phyloP scores from a whole-genome alignment of 108 stramenopile genomes.

The Bacterosira constricta region DNA sequence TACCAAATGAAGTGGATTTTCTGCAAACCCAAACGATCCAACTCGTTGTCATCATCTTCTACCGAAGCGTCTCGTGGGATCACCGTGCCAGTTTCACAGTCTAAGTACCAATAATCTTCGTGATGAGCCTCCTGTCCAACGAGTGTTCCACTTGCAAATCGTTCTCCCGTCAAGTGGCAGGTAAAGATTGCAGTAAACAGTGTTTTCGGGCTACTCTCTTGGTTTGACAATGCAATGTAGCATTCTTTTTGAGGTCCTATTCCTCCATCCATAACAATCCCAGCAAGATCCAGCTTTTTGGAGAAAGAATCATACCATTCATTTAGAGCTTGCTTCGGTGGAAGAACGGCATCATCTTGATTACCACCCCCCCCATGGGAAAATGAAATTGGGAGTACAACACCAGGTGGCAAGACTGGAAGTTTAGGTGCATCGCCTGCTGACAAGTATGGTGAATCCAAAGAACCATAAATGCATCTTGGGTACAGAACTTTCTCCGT shows the following conservation, averaged over 20 bases:
- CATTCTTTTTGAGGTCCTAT: neutral
- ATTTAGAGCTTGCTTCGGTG: conserved; percentile 17
- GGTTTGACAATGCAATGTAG: conserved; percentile 15
- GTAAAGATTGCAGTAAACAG: conserved; percentile 37
- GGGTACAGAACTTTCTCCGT: conserved; percentile 12
- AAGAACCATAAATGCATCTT: conserved; percentile 20
- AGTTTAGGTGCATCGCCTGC: conserved; percentile 14
- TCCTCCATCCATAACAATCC: conserved; percentile 1
- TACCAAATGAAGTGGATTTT: conserved; percentile 28
- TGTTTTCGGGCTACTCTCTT: neutral
- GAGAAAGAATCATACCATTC: conserved; percentile 12
- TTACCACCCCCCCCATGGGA: neutral
- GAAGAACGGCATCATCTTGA: neutral
- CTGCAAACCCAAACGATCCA: neutral
- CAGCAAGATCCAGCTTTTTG: neutral
- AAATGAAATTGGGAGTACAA: neutral
- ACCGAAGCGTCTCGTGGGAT: neutral
- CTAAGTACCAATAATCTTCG: conserved; percentile 20
- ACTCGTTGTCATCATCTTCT: neutral
- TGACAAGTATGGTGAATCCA: conserved; percentile 11
- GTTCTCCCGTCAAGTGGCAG: conserved; percentile 33
- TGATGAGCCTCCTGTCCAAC: neutral
- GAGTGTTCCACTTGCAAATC: conserved; percentile 22
- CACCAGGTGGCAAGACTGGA: conserved; percentile 15
- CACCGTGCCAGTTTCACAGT: neutral